Evolutionary conservation across 768 basidiomycete species (phyloP), one percentile per base, ranked within the genome.

Genomic region (Podaxis mareebaensis): DNA sequence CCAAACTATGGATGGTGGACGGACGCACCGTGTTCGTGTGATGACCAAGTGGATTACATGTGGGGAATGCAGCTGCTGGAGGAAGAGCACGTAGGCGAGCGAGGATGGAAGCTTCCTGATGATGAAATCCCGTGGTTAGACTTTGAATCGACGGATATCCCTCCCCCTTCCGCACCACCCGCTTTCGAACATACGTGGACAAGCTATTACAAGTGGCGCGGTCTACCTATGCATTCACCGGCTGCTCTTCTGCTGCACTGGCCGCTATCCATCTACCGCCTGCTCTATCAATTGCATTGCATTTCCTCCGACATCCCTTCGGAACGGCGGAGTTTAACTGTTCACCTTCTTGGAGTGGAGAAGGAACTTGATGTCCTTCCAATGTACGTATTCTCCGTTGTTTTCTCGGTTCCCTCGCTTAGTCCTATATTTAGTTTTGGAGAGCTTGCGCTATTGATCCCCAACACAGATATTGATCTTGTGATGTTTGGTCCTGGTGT

Each of bases 131-230:
- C 78, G 28, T 76, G 79, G 53, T 69, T 70, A 39, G 66, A 74
- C n/a, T 69, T 71, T 49, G 74, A 73, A n/a, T 65, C 68, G 44
- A 62, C 30, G 28, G 64, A 68, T 36, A 68, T 67, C 15, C 42
- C 53, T 1, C n/a, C 65, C 48, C 63, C 68, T 30, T 74, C 77
- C 1, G 54, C 57, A 36, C 70, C 74, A 12, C 67, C 68, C 13
- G 57, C 60, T 63, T 66, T 66, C 66, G 73, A 64, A 64, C 72
- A 55, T 28, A 77, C 74, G 61, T 83, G 82, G 82, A 72, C 70
- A 36, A 76, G 77, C 26, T 83, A 80, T 71, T 78, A 82, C 67
- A 64, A 73, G 53, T 82, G 81, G 82, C 77, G 82, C 40, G 72
- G 75, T 53, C 67, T 83, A 22, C 75, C 81, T 39, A 68, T 80